Percentiles rank a stretch among this genome's conserved stretches.
Conservation (phyloP, 768 basidiomycete species). For the Hypholoma fasciculare region DNA sequence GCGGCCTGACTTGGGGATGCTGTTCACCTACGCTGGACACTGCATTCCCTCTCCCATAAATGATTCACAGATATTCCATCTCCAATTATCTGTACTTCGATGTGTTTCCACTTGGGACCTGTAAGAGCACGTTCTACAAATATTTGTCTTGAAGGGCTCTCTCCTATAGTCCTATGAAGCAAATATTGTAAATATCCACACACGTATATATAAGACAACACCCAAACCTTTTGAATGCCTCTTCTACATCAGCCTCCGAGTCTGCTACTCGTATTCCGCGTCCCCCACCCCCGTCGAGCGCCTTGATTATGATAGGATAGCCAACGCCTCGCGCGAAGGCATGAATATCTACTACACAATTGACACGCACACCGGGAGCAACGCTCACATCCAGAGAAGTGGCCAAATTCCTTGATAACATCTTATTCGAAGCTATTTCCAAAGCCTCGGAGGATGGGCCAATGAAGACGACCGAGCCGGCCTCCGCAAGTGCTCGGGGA, state of each 20-base stretch:
- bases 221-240: constrained; percentile 61
- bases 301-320: constrained; percentile 81
- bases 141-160: constrained; percentile 45
- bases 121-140: constrained; percentile 88
- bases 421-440: constrained; percentile 57
- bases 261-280: constrained; percentile 89
- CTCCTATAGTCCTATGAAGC: constrained; percentile 31
- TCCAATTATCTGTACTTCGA: constrained; percentile 85
- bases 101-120: constrained; percentile 73
- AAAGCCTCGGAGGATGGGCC: constrained; percentile 82
- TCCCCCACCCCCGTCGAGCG: constrained; percentile 87
- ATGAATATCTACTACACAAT: constrained; percentile 24
- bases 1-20: background rate
- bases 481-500: constrained; percentile 74
- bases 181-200: background rate
- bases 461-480: constrained; percentile 70
- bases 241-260: constrained; percentile 67
- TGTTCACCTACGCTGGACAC: constrained; percentile 76
- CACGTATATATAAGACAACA: background rate
- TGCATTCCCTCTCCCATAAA: constrained; percentile 91
- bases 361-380: constrained; percentile 29
- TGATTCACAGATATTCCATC: constrained; percentile 78
- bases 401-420: constrained; percentile 34
- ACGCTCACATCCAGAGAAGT: constrained; percentile 27
- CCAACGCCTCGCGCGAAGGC: constrained; percentile 28